Conservation (phyloP, 192 early-diverging fungal species). For the Phlyctochytrium bullatum region DNA sequence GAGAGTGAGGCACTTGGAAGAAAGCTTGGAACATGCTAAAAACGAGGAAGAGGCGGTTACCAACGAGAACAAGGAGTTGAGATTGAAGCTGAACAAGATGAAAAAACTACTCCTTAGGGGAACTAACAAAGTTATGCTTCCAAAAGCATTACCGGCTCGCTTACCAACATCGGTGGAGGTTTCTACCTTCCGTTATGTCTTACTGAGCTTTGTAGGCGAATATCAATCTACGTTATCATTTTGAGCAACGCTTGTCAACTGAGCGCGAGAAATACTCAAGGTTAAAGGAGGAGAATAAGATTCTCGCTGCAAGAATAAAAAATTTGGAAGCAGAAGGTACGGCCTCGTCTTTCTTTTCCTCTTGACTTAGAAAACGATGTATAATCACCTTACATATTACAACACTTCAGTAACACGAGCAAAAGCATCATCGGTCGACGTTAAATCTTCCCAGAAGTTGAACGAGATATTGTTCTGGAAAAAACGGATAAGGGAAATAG, state of each 20-base stretch:
- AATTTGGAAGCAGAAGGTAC: constrained; percentile 18
- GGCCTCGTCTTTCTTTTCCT: not conserved
- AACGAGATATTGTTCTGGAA: constrained; percentile 31
- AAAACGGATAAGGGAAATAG: constrained; percentile 25
- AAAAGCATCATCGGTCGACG: not conserved
- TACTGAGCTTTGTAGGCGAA: constrained; percentile 19
- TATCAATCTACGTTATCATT: constrained; percentile 25
- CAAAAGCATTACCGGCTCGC: not conserved
- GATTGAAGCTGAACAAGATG: constrained; percentile 17
- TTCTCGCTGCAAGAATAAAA: constrained; percentile 18
- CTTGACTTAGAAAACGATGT: not conserved
- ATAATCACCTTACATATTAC: no score
- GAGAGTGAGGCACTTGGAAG: not conserved
- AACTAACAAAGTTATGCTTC: constrained; percentile 5
- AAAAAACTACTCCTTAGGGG: constrained; percentile 18
- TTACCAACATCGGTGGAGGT: constrained; percentile 28
- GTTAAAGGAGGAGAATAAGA: constrained; percentile 24
- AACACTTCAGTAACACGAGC: no score
- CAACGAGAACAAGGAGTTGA: constrained; percentile 19
- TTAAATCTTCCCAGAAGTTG: constrained; percentile 18
- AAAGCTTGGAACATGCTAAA: constrained; percentile 16
- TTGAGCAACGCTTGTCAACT: constrained; percentile 16
- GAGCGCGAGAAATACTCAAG: constrained; percentile 29
- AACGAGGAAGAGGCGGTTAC: constrained; percentile 10
- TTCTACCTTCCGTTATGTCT: not conserved